These are phyloP conservation scores for Boletus fagicola DNA, from an alignment of 768 basidiomycete species.

Conservation along the genomic window DNA sequence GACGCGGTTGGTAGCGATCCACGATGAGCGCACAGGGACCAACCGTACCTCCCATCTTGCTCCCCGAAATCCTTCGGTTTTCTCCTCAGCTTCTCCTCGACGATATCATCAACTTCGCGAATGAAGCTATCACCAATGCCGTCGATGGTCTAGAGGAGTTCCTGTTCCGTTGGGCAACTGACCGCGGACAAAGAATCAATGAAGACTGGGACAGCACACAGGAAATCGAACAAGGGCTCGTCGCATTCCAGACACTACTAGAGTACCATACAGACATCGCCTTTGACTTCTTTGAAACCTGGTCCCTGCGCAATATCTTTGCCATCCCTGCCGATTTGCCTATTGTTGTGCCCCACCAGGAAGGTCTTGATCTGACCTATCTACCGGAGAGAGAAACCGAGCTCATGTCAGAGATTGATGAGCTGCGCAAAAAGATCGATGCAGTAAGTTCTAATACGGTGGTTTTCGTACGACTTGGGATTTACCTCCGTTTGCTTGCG, in stretches of 20 bases:
- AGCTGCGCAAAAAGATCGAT: conserved; percentile 63
- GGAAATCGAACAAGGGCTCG: conserved; percentile 76
- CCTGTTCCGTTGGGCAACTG: conserved; percentile 70
- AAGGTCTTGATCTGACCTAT: conserved; percentile 61
- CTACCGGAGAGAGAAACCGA: conserved; percentile 58
- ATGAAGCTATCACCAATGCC: conserved; percentile 73
- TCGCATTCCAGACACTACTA: conserved; percentile 84
- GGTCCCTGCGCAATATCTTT: conserved; percentile 88
- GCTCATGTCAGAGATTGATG: conserved; percentile 65
- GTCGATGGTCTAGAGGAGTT: conserved; percentile 81
- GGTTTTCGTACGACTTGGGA: neutral
- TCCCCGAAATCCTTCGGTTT: conserved; percentile 68
- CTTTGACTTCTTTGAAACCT: conserved; percentile 89
- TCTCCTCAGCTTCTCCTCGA: conserved; percentile 83
- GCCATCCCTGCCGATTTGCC: conserved; percentile 66
- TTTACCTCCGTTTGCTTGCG: conserved; percentile 9
- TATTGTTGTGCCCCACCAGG: conserved; percentile 75
- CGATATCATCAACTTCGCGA: conserved; percentile 81
- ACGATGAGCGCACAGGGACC: conserved; percentile 31
- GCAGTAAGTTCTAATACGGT: conserved; percentile 50
- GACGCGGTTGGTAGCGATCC: conserved; percentile 3
- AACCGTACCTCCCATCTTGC: conserved; percentile 25
- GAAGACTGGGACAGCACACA: conserved; percentile 59
- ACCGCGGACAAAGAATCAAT: conserved; percentile 47
- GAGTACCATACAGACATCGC: conserved; percentile 88